Conservation (phyloP, 1,284 basidiomycete species). For the Kwoniella shivajii region DNA sequence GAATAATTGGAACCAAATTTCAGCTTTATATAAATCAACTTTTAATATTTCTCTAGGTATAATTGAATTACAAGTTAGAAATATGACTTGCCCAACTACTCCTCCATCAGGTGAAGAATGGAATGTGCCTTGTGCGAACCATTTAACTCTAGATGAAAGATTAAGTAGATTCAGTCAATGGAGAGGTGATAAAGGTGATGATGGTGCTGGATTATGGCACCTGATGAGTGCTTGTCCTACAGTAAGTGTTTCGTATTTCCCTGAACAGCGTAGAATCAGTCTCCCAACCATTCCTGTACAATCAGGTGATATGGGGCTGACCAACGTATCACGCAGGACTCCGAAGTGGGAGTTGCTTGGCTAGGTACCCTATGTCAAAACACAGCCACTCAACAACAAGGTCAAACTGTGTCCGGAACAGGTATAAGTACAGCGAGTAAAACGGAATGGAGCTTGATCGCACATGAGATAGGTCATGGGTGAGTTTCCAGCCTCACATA, state of each 20-base stretch:
- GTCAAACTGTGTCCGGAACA: constrained; percentile 72
- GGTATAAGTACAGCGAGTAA: constrained; percentile 72
- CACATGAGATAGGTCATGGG: constrained; percentile 74
- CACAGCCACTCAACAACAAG: constrained; percentile 57
- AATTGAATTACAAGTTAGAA: constrained; percentile 60
- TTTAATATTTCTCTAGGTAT: constrained; percentile 88
- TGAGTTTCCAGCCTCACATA: constrained; percentile 17
- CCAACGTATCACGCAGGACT: no score
- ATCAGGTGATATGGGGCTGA: not conserved
- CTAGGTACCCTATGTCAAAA: constrained; percentile 74
- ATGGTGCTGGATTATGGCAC: constrained; percentile 83
- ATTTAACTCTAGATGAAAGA: constrained; percentile 66
- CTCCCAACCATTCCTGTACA: no score
- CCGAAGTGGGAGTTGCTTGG: constrained; percentile 89
- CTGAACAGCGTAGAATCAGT: no score
- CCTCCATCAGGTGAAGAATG: constrained; percentile 51
- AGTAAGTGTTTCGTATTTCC: no score
- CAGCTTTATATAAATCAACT: constrained; percentile 73
- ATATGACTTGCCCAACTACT: constrained; percentile 57
- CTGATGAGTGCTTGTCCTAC: constrained; percentile 84
- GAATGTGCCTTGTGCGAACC: constrained; percentile 56
- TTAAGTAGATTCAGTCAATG: constrained; percentile 80
- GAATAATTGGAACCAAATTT: constrained; percentile 68
- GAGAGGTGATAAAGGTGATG: constrained; percentile 69
- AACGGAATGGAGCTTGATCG: constrained; percentile 69